Percentiles rank a stretch among this genome's conserved stretches.
phyloP scores from a whole-genome alignment of 2,329 filamentous ascomycete species.

The Pseudogymnoascus sp. region DNA sequence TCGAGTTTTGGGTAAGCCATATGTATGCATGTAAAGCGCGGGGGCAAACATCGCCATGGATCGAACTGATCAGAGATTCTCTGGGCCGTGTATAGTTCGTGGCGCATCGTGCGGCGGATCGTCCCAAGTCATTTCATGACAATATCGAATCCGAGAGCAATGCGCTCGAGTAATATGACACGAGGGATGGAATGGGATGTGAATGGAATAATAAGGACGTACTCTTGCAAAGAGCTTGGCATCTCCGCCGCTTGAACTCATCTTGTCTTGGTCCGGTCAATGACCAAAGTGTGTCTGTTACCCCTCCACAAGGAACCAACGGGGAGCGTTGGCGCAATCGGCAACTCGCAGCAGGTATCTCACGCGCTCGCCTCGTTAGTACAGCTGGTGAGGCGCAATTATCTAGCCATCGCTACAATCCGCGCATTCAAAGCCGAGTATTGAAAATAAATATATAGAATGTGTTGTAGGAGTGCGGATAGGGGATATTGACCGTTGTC shows the following conservation, averaged over 20 bases:
- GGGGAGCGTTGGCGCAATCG: not conserved
- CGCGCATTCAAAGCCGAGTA: not conserved
- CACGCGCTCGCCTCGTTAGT: not conserved
- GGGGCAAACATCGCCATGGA: conserved; percentile 25
- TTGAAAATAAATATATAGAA: conserved; percentile 1
- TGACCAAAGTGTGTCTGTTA: conserved; percentile 15
- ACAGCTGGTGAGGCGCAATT: conserved; percentile 5
- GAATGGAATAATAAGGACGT: conserved; percentile 36
- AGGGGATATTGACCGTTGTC: conserved; percentile 1
- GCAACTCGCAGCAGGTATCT: conserved; percentile 8
- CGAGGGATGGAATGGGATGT: conserved; percentile 6
- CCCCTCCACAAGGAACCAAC: conserved; percentile 21
- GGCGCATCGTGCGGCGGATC: conserved; percentile 13
- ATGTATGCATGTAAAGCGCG: conserved; percentile 17
- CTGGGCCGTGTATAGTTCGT: conserved; percentile 15
- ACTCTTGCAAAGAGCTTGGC: conserved; percentile 99
- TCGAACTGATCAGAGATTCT: conserved; percentile 11
- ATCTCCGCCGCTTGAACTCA: conserved; percentile 64
- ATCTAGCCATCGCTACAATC: conserved; percentile 1
- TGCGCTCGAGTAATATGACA: not conserved
- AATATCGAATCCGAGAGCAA: conserved; percentile 3
- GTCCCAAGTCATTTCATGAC: conserved; percentile 1
- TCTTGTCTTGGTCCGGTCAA: conserved; percentile 16
- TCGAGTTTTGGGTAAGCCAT: conserved; percentile 29
- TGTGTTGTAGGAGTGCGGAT: not conserved